Base-by-base conservation (phyloP, 257 asterid genomes). In the Primulina tabacum region DNA sequence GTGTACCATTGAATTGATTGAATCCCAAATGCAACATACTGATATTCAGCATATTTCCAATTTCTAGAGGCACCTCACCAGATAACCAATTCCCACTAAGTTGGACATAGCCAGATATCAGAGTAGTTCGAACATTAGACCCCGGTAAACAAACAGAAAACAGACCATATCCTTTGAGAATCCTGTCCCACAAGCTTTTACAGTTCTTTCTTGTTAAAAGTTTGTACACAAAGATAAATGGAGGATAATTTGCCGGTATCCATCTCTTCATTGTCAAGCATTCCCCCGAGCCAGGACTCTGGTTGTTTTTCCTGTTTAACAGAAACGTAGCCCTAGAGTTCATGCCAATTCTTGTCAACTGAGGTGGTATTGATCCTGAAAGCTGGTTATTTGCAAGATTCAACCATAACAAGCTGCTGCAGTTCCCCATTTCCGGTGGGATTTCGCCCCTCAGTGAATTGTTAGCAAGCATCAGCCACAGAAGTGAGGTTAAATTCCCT, bases 381-480 rank as follows among this genome's bases (percentile, higher is more conserved):
- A 92, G 87, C 5, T 30, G 76, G 62, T 92, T 92, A 18, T 81
- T 86, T 2, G 92, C 97, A 11, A 92, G 88, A 71, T 92, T 89
- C 63, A 92, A 47, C 98, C 98, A 92, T 14, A 92, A 56, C 60
- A 92, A 76, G 85, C 97, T 89, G 74, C 90, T 86, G 82, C 98
- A 89, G 30, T 84, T 85, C 2, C 98, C 98, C 18, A 92, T n/a
- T 63, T 88, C 92, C 0, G 73, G 79, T 32, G 98, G 98, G 59
- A 92, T 89, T 62, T 58, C 64, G 4, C 92, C 92, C 0, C 86
- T 71, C 11, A 92, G 72, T 0, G 86, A 82, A 56, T 92, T 92
- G 75, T 87, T 85, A 17, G 97, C 94, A n/a, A 92, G 90, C 91
- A 88, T 90, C 69, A 92, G 59, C 98, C 96, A 92, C 57, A 92